A percentile compares a stretch with the other conserved stretches of the same genome.
These are phyloP conservation scores for Pistacia integerrima DNA, from an alignment of 345 rosid species.

Conservation along the genomic window DNA sequence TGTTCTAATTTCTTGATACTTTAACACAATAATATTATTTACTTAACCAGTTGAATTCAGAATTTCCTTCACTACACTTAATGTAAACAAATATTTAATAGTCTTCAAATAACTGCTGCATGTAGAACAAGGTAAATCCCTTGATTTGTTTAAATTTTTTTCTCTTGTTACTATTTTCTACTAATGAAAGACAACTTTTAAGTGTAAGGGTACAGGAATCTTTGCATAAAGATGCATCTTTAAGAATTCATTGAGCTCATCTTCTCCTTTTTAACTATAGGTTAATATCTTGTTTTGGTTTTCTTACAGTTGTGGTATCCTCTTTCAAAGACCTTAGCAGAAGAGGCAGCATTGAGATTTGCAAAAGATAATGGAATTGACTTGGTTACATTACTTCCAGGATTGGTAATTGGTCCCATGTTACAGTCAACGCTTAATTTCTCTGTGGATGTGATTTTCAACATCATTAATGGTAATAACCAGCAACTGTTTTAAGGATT, in stretches of 20 bases:
- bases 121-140: no score
- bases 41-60: no score
- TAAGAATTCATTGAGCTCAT: no score
- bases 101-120: no score
- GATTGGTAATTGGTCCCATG: conserved; percentile 41
- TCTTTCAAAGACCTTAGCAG: conserved; percentile 48
- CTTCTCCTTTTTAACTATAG: no score
- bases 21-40: not conserved
- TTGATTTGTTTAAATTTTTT: no score
- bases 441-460: conserved; percentile 24
- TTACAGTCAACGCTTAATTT: conserved; percentile 38
- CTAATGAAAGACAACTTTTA: no score
- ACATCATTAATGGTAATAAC: conserved; percentile 33
- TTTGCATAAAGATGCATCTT: no score
- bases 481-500: not conserved
- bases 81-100: no score
- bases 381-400: conserved; percentile 47
- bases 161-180: no score
- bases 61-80: no score
- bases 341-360: conserved; percentile 51
- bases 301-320: conserved; percentile 38
- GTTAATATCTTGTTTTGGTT: not conserved
- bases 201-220: no score
- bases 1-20: not conserved
- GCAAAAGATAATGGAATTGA: conserved; percentile 44